Base-by-base conservation (phyloP, 2,329 filamentous ascomycete species). In the Talaromyces islandicus region DNA sequence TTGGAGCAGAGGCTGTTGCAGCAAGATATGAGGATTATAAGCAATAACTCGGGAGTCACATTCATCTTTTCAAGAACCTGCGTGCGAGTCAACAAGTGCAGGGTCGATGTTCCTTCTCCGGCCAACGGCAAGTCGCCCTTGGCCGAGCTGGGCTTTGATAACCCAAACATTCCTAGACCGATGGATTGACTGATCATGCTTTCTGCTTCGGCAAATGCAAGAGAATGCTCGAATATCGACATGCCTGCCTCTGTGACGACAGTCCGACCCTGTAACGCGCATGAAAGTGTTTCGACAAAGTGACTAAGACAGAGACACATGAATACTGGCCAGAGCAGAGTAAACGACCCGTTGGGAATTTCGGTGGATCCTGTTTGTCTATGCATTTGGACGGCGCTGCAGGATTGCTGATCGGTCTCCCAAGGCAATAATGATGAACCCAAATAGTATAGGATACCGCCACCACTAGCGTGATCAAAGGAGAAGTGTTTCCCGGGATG, bases 201-300 rank as follows among this genome's bases (percentile, higher is more conserved):
- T 72, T 99, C 94, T 9, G 93, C 93, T 74, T 99, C 94, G 11
- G 93, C 91, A 76, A 97, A 99, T 2, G 93, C 93, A 9, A 99
- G 81, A 0, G 92, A 97, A 70, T 97, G 92, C 72, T 99, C 94
- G 68, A 97, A 96, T 2, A 97, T 84, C 0, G 92, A 96, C 90
- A 97, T 96, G 19, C 92, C 92, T 1, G 91, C 95, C 75, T 97
- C 94, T 0, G 90, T 88, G 64, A 89, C 85, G 0, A 91, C 84
- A 2, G 86, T 84, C 2, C 89, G 86, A 32, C 93, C 93, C 72
- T 96, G 91, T 7, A 97, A 83, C 10, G 93, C 91, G 72, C 91
- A 96, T 4, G 89, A 88, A 10, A 97, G 77, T 0, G 91, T 94
- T 74, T 97, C 94, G 21, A 96, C 78, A 66, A 97, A 93, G 70